phyloP scores from a whole-genome alignment of 164 flowering plant species.

The Magnolia changhungtana region DNA sequence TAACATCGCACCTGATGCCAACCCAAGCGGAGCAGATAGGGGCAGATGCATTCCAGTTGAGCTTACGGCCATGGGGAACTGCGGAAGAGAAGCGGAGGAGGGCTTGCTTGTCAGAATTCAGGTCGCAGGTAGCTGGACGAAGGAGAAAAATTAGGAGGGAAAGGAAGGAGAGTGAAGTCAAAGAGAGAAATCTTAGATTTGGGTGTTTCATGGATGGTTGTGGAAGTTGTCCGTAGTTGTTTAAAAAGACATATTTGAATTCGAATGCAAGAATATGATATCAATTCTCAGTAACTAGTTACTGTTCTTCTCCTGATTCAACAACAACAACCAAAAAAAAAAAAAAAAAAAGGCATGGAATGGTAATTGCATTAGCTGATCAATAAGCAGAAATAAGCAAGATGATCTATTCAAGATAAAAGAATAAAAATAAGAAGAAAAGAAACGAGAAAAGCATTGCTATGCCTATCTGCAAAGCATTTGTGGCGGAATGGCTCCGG shows the following conservation, averaged over 20 bases:
- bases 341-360: neutral
- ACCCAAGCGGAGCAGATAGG: conserved; percentile 58
- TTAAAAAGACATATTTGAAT: conserved; percentile 7
- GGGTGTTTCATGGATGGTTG: conserved; percentile 20
- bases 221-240: neutral
- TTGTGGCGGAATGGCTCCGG: neutral
- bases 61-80: conserved; percentile 48
- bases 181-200: conserved; percentile 17
- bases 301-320: conserved; percentile 14
- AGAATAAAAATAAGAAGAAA: neutral
- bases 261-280: neutral
- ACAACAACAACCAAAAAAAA: too few species aligned
- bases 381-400: neutral
- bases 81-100: conserved; percentile 50
- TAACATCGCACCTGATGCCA: conserved; percentile 44
- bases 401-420: neutral
- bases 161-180: neutral
- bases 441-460: neutral
- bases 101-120: conserved; percentile 52
- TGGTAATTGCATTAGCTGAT: conserved; percentile 1
- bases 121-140: conserved; percentile 35
- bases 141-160: conserved; percentile 13
- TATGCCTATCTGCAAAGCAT: neutral
- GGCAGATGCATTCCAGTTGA: conserved; percentile 48
- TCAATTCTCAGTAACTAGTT: neutral